Conservation (phyloP, 2,329 filamentous ascomycete genomes). For the Didymella pomorum region DNA sequence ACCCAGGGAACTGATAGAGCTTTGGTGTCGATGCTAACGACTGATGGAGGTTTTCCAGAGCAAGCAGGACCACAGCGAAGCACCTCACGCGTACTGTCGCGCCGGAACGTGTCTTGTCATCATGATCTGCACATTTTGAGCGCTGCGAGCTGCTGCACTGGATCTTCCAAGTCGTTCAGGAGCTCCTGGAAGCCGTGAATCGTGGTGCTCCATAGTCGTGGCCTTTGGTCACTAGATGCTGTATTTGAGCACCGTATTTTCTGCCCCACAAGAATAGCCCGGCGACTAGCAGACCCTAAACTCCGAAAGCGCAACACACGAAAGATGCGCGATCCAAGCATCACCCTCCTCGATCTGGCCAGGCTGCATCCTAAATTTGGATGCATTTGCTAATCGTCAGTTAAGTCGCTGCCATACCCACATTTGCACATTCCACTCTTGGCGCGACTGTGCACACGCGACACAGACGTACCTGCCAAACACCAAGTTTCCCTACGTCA, state of each 20-base stretch:
- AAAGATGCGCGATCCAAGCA: slow-evolving; percentile 4
- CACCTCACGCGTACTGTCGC: too few relatives aligned
- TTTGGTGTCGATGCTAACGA: too few relatives aligned
- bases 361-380: slow-evolving; percentile 5
- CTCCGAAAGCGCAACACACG: slow-evolving; percentile 5
- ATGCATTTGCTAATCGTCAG: slow-evolving; percentile 3
- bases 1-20: too few relatives aligned
- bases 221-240: too few relatives aligned
- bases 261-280: background rate
- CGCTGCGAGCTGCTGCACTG: too few relatives aligned
- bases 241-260: slow-evolving; percentile 1
- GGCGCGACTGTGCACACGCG: slow-evolving; percentile 4
- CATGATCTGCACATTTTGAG: too few relatives aligned
- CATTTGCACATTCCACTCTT: slow-evolving; percentile 4
- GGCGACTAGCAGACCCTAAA: slow-evolving; percentile 4
- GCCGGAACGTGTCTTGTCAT: too few relatives aligned
- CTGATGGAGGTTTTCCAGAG: too few relatives aligned
- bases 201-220: too few relatives aligned
- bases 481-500: slow-evolving; percentile 6
- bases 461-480: background rate
- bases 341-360: background rate
- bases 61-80: too few relatives aligned
- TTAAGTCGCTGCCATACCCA: slow-evolving; percentile 10
- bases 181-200: too few relatives aligned
- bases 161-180: too few relatives aligned